Evolutionary conservation across 2,329 filamentous ascomycete species (phyloP).

Genomic region (Mariannaea elegans): DNA sequence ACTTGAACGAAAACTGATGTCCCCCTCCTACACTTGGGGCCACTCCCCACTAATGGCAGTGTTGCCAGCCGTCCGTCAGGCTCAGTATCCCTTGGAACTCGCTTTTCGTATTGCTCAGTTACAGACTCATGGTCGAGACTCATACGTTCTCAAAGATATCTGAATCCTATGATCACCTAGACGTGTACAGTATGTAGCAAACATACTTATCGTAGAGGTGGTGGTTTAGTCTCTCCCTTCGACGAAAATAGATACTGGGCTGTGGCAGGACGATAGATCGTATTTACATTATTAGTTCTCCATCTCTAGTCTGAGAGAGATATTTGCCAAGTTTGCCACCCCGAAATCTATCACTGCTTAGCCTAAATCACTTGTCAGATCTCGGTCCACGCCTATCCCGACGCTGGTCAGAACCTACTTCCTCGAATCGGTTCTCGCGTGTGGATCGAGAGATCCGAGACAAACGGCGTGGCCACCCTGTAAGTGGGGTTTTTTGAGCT

Average conservation of each 20-base stretch:
- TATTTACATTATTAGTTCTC: background rate
- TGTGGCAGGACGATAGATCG: too few relatives aligned
- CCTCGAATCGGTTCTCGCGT: conserved; percentile 11
- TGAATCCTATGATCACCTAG: too few relatives aligned
- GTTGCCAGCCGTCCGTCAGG: too few relatives aligned
- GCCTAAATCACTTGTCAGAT: conserved; percentile 30
- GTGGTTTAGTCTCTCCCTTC: too few relatives aligned
- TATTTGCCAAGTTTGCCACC: background rate
- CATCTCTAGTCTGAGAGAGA: background rate
- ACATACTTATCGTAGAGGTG: too few relatives aligned
- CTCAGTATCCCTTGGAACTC: too few relatives aligned
- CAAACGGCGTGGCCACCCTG: conserved; percentile 24
- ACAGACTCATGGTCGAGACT: too few relatives aligned
- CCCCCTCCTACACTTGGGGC: conserved; percentile 2
- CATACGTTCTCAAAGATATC: too few relatives aligned
- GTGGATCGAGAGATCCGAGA: conserved; percentile 16
- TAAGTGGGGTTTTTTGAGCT: conserved; percentile 22
- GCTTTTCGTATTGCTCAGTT: too few relatives aligned
- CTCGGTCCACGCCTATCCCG: conserved; percentile 28
- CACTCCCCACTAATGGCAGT: background rate
- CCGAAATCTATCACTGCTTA: conserved; percentile 1
- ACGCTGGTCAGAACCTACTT: conserved; percentile 21
- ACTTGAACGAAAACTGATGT: too few relatives aligned
- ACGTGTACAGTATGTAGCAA: too few relatives aligned
- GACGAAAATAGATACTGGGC: too few relatives aligned